Base-by-base conservation (phyloP, 805 yeast species). In the Myxozyma melibiosi region DNA sequence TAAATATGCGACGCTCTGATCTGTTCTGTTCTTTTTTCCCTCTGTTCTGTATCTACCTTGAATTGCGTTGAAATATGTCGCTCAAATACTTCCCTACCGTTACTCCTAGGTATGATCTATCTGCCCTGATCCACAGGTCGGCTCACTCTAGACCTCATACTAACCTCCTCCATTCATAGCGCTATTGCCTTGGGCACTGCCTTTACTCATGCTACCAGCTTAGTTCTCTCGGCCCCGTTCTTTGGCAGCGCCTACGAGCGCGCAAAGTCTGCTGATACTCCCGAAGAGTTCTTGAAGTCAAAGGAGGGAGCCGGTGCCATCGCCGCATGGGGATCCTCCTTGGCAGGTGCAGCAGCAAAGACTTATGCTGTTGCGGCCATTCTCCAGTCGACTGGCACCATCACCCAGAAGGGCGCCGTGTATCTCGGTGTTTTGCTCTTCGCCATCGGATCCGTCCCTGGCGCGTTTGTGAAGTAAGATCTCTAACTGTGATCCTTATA, bases 291-390 rank as follows among this genome's bases (percentile, higher is more conserved):
- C 51, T 42, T 68, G 45, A 66, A 71, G 70, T 62, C 71, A 54
- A 58, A 67, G 58, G 77, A 75, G 66, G 73, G 74, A 31, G 68
- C 73, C 46, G 64, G 73, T 25, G 76, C 76, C 25, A 66, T 67
- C 18, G 66, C 71, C 25, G 63, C 71, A 40, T 67, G 68, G 65
- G 68, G 69, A 24, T 60, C 75, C 34, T 70, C 76, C 18, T 42
- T 72, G 39, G 67, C 66, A 27, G 63, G 72, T 27, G 67, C 77
- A n/a, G 72, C 69, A 8, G 64, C 72, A 30, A 77, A 74, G 69
- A 65, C 78, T 9, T 75, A 75, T 62, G 77, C 74, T n/a, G 69
- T 73, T 46, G 67, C 74, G 30, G 76, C 74, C 11, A 63, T 75
- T 42, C 66, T 75, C 45, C 70, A 72, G 63, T 66, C 73, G 41